Conservation (phyloP, 2,329 filamentous ascomycete species). For the Scedosporium dehoogii region DNA sequence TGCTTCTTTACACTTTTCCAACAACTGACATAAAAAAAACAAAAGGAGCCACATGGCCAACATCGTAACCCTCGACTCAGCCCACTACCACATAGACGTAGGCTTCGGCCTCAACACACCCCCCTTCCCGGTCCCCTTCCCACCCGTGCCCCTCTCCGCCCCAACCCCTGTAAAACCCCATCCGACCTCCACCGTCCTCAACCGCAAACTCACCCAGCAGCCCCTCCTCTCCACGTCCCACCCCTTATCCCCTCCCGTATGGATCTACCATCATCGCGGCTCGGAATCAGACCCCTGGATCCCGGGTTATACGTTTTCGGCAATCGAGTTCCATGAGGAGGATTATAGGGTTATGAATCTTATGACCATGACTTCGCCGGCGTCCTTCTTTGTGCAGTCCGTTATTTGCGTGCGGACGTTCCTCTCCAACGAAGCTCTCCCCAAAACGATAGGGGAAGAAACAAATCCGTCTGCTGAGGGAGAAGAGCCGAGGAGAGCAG, state of each 20-base stretch:
- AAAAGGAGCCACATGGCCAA: conserved; percentile 48
- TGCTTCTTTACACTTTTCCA: neutral
- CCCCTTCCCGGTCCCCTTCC: conserved; percentile 21
- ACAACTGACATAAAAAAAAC: conserved; percentile 20
- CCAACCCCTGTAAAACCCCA: neutral
- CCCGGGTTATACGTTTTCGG: conserved; percentile 40
- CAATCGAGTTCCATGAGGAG: conserved; percentile 34
- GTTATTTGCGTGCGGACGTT: conserved; percentile 24
- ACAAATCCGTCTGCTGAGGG: neutral
- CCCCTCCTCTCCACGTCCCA: conserved; percentile 5
- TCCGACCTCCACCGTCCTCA: neutral
- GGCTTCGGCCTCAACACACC: conserved; percentile 45
- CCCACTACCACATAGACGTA: conserved; percentile 44
- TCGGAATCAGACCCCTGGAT: conserved; percentile 26
- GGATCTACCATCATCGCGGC: conserved; percentile 26
- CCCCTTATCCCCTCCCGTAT: conserved; percentile 19
- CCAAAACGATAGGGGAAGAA: neutral
- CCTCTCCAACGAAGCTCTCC: conserved; percentile 11
- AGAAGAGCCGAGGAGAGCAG: conserved; percentile 14
- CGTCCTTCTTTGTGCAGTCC: conserved; percentile 26
- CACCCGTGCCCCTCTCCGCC: conserved; percentile 8
- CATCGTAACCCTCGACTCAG: conserved; percentile 41
- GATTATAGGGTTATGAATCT: conserved; percentile 40
- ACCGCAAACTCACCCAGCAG: neutral
- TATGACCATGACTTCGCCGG: conserved; percentile 21